phyloP scores from a whole-genome alignment of 208 protist species.

The Acanthamoeba sp. region DNA sequence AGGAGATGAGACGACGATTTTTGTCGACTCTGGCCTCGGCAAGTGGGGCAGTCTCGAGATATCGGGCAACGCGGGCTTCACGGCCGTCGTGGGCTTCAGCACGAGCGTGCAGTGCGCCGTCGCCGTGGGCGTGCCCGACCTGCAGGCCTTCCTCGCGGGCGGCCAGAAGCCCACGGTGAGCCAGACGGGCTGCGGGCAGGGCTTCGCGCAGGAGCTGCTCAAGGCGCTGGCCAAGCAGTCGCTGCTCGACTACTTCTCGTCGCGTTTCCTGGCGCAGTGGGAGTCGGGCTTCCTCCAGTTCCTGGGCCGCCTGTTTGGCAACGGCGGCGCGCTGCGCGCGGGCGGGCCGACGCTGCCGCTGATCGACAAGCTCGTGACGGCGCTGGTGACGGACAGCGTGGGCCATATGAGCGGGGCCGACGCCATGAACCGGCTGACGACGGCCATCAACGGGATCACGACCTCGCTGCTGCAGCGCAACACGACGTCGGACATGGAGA shows the following conservation, averaged over 20 bases:
- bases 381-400: neutral
- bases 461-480: neutral
- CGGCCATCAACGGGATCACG: slow-evolving; percentile 20
- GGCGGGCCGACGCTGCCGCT: slow-evolving; percentile 6
- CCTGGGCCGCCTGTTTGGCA: neutral
- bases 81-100: slow-evolving; percentile 25
- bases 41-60: neutral
- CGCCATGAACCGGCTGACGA: neutral
- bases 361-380: slow-evolving; percentile 19
- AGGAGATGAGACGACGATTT: no score
- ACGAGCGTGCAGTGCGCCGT: slow-evolving; percentile 16
- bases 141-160: slow-evolving; percentile 8
- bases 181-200: neutral
- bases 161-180: neutral
- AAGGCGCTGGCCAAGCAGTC: neutral
- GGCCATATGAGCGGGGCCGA: slow-evolving; percentile 1
- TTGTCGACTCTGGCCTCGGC: no score
- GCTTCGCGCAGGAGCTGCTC: slow-evolving; percentile 42
- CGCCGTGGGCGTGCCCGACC: neutral
- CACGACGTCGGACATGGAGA: neutral
- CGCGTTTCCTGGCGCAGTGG: slow-evolving; percentile 16
- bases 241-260: slow-evolving; percentile 31
- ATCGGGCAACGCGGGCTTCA: slow-evolving; percentile 23
- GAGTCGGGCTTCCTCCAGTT: neutral
- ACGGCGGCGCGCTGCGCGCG: neutral